Conservation (phyloP, 495 filamentous ascomycete species). For the Hypoxylon perforatum region DNA sequence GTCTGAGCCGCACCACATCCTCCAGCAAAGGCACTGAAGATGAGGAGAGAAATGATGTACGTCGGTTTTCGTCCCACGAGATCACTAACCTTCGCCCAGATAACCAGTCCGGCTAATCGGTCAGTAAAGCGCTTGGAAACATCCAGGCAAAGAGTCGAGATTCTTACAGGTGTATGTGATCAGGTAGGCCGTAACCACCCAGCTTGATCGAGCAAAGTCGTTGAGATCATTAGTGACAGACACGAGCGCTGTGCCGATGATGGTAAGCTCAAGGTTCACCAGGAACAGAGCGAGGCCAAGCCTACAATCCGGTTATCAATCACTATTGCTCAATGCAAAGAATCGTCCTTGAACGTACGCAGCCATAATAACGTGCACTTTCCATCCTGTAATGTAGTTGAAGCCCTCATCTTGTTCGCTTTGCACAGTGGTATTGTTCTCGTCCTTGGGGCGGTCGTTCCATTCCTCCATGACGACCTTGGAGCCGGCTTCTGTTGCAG, state of each 20-base stretch:
- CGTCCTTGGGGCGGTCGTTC: too few relatives aligned
- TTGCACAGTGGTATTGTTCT: too few relatives aligned
- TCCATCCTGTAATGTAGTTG: too few relatives aligned
- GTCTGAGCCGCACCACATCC: constrained; percentile 39
- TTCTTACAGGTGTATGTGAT: neutral
- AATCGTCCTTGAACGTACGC: too few relatives aligned
- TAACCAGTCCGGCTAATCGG: constrained; percentile 1
- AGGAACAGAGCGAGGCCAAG: too few relatives aligned
- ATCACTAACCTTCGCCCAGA: constrained; percentile 34
- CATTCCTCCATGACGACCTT: too few relatives aligned
- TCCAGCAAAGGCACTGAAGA: constrained; percentile 32
- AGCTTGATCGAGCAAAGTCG: constrained; percentile 53
- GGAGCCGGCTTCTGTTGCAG: too few relatives aligned
- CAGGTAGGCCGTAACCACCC: constrained; percentile 58
- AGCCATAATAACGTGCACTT: too few relatives aligned
- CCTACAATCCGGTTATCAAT: too few relatives aligned
- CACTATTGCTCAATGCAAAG: too few relatives aligned
- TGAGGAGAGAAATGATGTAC: constrained; percentile 17
- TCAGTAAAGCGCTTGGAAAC: neutral
- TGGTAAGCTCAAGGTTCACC: neutral
- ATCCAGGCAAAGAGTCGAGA: too few relatives aligned
- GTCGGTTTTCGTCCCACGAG: constrained; percentile 26
- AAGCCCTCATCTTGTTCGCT: too few relatives aligned
- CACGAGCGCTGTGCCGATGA: neutral
- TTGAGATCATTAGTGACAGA: neutral